phyloP scores from a whole-genome alignment of 2,329 filamentous ascomycete species.

The Aureobasidium sp. region DNA sequence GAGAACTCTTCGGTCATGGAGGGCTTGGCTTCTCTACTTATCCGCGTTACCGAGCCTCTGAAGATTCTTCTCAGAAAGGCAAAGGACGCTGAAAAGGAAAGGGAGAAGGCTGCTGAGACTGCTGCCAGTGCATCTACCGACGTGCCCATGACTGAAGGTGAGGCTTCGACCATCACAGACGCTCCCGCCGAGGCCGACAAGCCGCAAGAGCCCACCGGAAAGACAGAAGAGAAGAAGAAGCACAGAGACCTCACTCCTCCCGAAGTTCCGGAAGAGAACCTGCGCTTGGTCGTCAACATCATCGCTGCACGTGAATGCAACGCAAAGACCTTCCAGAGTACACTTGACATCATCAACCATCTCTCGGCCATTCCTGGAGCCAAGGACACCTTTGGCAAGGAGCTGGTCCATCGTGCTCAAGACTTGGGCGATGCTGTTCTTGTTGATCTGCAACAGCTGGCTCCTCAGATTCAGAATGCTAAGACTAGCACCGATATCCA shows the following conservation, averaged over 20 bases:
- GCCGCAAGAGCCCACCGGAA: slow-evolving; percentile 28
- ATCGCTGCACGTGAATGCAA: slow-evolving; percentile 94
- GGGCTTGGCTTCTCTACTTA: slow-evolving; percentile 76
- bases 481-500: slow-evolving; percentile 90
- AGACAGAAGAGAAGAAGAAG: slow-evolving; percentile 47
- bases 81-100: slow-evolving; percentile 56
- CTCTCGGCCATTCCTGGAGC: slow-evolving; percentile 87
- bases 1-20: slow-evolving; percentile 98
- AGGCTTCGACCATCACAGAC: slow-evolving; percentile 19
- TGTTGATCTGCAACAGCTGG: slow-evolving; percentile 72
- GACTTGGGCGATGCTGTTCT: slow-evolving; percentile 78
- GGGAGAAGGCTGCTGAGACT: slow-evolving; percentile 25
- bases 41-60: slow-evolving; percentile 80
- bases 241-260: slow-evolving; percentile 66
- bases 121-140: slow-evolving; percentile 15
- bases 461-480: slow-evolving; percentile 79
- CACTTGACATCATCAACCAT: slow-evolving; percentile 97
- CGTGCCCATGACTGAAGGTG: slow-evolving; percentile 21
- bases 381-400: slow-evolving; percentile 84
- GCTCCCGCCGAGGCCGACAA: slow-evolving; percentile 32
- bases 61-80: slow-evolving; percentile 76
- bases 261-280: slow-evolving; percentile 77
- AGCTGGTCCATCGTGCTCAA: slow-evolving; percentile 82
- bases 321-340: slow-evolving; percentile 96
- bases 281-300: slow-evolving; percentile 92